Conservation (phyloP, 2,329 filamentous ascomycete species). For the Cadophora luteo-olivacea region DNA sequence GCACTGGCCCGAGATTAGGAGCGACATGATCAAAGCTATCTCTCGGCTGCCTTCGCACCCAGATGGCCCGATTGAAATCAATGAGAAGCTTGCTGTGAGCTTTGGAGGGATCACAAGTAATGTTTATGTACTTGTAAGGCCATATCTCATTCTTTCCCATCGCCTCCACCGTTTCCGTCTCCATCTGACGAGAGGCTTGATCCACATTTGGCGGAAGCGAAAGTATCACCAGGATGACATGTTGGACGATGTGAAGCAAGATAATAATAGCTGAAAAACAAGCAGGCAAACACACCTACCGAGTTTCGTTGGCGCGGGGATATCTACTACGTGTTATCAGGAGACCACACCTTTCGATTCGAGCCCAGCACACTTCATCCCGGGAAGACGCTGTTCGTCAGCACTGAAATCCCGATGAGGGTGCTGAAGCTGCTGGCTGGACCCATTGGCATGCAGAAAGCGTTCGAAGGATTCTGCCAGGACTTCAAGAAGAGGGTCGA, state of each 20-base stretch:
- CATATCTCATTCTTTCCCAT: background rate
- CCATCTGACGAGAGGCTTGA: too few relatives aligned
- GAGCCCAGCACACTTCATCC: conserved; percentile 32
- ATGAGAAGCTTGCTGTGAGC: conserved; percentile 20
- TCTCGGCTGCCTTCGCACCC: conserved; percentile 5
- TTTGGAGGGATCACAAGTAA: conserved; percentile 21
- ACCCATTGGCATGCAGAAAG: conserved; percentile 18
- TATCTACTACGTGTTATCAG: conserved; percentile 32
- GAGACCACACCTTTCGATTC: conserved; percentile 36
- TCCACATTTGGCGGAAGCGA: background rate
- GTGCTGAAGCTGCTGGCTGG: conserved; percentile 24
- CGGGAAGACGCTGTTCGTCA: conserved; percentile 37
- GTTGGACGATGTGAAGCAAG: too few relatives aligned
- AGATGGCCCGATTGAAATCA: conserved; percentile 18
- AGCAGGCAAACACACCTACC: conserved; percentile 30
- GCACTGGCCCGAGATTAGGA: conserved; percentile 21
- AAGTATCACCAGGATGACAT: background rate
- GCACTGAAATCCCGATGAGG: conserved; percentile 33
- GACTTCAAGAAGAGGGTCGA: conserved; percentile 27
- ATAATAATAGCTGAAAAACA: background rate
- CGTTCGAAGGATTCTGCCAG: conserved; percentile 23
- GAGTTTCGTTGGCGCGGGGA: conserved; percentile 35
- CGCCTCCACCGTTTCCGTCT: too few relatives aligned
- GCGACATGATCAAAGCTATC: conserved; percentile 14
- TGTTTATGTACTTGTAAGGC: conserved; percentile 17